Base-by-base conservation (phyloP, 768 basidiomycete genomes). In the Boletus barrowsii region DNA sequence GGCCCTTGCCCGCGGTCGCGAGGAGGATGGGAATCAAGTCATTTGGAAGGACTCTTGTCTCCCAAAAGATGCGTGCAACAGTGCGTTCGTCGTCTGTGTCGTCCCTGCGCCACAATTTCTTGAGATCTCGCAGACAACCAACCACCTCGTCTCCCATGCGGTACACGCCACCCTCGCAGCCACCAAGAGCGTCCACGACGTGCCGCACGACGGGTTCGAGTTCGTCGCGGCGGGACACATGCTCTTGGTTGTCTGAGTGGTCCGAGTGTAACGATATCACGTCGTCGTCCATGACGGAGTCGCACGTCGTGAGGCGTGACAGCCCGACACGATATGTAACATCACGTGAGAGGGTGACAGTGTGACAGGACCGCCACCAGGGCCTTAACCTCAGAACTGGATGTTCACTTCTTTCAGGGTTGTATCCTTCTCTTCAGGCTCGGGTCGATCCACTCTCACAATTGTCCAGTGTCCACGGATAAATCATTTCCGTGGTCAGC, bases 21-120 rank as follows among this genome's bases (percentile, higher is more conserved):
- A 90, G 77, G 13, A 98, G 76, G 51, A 98, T 88, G 17, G 93
- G 88, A 18, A 98, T 73, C 47, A 98, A 76, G 71, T 98, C 96
- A 59, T 92, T 94, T 9, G 84, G 79, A 17, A 98, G 75, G 26
- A 94, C 82, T 17, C 91, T 84, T n/a, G 88, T 83, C 58, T 90
- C 86, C 82, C 87, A 91, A 68, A 98, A 89, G 54, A 98, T 88
- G 41, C 94, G 85, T 4, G 96, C 93, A 2, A 98, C 89, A 1
- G 94, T 98, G 17, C 97, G 83, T 67, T 95, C 94, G 68, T 98
- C 96, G 71, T 99, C 97, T 0, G 87, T 87, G 64, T 98, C 97
- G 70, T 99, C 97, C 70, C 92, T 89, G 48, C 95, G 75, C 97
- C 96, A 98, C 46, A 96, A 80, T 62, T 86, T 90, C 75, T 98